Percentiles rank a stretch among this genome's conserved stretches.
Conservation (phyloP, 768 basidiomycete species). For the Rhodotorula diobovata region DNA sequence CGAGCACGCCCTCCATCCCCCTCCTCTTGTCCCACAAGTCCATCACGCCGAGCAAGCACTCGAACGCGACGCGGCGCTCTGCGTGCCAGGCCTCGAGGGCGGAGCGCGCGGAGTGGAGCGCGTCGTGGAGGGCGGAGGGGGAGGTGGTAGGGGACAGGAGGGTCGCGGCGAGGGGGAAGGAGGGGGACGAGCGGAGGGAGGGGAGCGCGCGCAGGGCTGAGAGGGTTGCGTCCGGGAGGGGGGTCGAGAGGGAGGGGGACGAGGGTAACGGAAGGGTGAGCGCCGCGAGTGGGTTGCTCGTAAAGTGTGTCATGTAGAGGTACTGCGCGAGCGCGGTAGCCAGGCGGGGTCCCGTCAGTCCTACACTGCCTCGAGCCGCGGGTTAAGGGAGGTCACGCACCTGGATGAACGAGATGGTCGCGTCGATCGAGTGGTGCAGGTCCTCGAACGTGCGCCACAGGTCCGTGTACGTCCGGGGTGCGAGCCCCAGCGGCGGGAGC, state of each 20-base stretch:
- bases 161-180: too few species aligned
- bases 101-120: not conserved
- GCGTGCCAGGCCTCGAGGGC: not conserved
- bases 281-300: not conserved
- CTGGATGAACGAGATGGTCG: constrained; percentile 34
- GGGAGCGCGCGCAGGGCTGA: not conserved
- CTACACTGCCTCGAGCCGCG: too few species aligned
- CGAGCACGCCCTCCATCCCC: constrained; percentile 7
- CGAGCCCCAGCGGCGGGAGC: constrained; percentile 24
- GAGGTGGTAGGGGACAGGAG: not conserved
- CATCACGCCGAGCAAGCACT: not conserved
- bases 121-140: not conserved
- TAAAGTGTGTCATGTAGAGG: constrained; percentile 38
- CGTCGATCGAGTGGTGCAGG: constrained; percentile 39
- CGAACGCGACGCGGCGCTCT: constrained; percentile 2
- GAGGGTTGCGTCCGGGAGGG: not conserved
- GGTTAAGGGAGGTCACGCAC: constrained; percentile 2
- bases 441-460: constrained; percentile 37
- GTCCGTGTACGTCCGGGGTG: constrained; percentile 15
- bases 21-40: constrained; percentile 35
- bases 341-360: too few species aligned
- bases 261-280: not conserved
- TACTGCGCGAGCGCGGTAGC: constrained; percentile 22
- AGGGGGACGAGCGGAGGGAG: not conserved
- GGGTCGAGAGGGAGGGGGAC: not conserved